Evolutionary conservation across 371 early-diverging fungal species (phyloP).

Genomic region (Caulochytrium protostelioides): DNA sequence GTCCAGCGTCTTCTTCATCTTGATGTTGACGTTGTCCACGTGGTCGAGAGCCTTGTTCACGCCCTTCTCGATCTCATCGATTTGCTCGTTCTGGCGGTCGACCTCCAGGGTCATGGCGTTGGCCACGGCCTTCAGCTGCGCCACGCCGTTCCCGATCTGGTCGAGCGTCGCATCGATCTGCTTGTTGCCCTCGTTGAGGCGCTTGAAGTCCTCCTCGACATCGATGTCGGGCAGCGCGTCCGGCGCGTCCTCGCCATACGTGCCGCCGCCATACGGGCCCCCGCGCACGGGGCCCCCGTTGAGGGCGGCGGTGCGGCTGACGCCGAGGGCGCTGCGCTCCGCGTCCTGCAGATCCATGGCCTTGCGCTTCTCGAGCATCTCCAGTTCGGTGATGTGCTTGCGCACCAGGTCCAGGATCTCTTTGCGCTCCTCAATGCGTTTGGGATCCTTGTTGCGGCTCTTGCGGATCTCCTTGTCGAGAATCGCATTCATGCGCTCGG

Average conservation of each 20-base stretch:
- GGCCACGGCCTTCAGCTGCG: slow-evolving; percentile 23
- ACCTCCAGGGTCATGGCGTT: slow-evolving; percentile 32
- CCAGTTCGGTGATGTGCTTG: slow-evolving; percentile 27
- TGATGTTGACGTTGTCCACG: slow-evolving; percentile 28
- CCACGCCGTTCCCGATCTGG: slow-evolving; percentile 21
- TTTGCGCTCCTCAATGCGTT: slow-evolving; percentile 8
- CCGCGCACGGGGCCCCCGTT: neutral
- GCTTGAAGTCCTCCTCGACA: slow-evolving; percentile 28
- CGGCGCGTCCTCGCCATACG: neutral
- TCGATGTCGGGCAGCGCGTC: slow-evolving; percentile 28
- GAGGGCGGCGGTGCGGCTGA: neutral
- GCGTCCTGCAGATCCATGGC: slow-evolving; percentile 16
- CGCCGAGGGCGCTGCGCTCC: neutral
- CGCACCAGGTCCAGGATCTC: slow-evolving; percentile 22
- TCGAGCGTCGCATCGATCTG: slow-evolving; percentile 28
- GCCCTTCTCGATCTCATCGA: slow-evolving; percentile 21
- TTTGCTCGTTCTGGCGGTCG: slow-evolving; percentile 24
- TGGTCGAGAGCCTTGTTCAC: slow-evolving; percentile 28
- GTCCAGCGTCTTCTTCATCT: slow-evolving; percentile 26
- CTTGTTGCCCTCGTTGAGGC: slow-evolving; percentile 20
- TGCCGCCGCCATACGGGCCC: neutral
- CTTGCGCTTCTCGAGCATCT: slow-evolving; percentile 25
- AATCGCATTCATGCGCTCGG: slow-evolving; percentile 14
- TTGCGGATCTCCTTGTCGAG: slow-evolving; percentile 15
- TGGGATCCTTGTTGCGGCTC: slow-evolving; percentile 17